A percentile compares a stretch with the other conserved stretches of the same genome.
phyloP scores from a whole-genome alignment of 345 rosid species.

The Cardamine chenopodiifolia region DNA sequence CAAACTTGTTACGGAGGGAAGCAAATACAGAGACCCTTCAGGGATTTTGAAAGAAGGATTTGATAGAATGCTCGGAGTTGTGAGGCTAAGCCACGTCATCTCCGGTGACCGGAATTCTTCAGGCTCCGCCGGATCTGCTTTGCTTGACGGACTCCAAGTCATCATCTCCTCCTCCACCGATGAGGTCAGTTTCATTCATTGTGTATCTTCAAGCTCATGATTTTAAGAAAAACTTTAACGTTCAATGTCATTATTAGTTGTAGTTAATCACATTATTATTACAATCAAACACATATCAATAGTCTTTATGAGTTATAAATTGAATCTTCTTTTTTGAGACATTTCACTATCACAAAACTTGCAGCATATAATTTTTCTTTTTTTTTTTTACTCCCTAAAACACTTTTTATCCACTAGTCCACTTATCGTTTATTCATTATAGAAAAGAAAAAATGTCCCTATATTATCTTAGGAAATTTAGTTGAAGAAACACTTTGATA shows the following conservation, averaged over 20 bases:
- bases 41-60: conserved; percentile 59
- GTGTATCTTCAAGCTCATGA: neutral
- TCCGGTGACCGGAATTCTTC: conserved; percentile 46
- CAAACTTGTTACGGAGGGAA: conserved; percentile 40
- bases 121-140: conserved; percentile 29
- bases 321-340: neutral
- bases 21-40: conserved; percentile 46
- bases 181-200: conserved; percentile 45
- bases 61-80: conserved; percentile 51
- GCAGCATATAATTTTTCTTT: neutral
- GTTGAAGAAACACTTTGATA: neutral
- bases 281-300: neutral
- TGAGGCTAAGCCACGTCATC: conserved; percentile 48
- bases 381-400: neutral
- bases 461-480: neutral
- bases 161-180: conserved; percentile 49
- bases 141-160: conserved; percentile 53
- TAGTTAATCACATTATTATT: neutral
- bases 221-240: no score
- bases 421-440: neutral
- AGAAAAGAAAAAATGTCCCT: neutral
- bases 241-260: conserved; percentile 10
- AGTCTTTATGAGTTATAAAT: neutral
- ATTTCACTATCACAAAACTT: conserved; percentile 12
- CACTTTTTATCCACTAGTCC: neutral